A percentile compares a stretch with the other conserved stretches of the same genome.
Evolutionary conservation across 2,329 filamentous ascomycete genomes (phyloP).

Genomic region (Pseudocercospora musae): DNA sequence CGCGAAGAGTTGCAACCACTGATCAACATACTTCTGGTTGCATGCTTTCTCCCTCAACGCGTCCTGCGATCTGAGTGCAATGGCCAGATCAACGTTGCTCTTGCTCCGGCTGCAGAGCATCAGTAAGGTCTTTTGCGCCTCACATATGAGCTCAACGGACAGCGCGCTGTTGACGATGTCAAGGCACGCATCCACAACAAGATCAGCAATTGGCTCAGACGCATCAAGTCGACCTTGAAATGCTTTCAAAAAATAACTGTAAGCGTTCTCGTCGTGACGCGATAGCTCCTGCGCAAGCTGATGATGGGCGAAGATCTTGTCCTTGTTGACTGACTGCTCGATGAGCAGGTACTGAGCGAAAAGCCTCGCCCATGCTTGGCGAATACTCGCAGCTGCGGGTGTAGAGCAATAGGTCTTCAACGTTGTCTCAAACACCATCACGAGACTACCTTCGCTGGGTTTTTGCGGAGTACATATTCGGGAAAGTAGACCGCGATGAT

Average conservation of each 20-base stretch:
- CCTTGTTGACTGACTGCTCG: neutral
- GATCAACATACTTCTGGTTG: conserved; percentile 24
- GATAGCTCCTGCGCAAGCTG: conserved; percentile 10
- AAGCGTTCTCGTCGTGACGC: conserved; percentile 19
- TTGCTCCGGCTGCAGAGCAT: conserved; percentile 9
- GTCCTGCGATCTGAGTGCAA: neutral
- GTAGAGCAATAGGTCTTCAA: neutral
- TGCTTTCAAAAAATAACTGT: conserved; percentile 15
- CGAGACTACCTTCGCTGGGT: neutral
- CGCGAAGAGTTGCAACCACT: conserved; percentile 20
- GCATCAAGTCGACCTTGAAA: conserved; percentile 1
- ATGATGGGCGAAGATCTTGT: neutral
- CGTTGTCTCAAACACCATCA: neutral
- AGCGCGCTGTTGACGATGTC: conserved; percentile 6
- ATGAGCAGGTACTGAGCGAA: conserved; percentile 13
- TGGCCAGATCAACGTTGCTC: neutral
- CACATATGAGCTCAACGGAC: conserved; percentile 15
- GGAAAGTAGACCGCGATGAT: neutral
- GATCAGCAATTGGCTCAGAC: neutral
- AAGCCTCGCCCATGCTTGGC: conserved; percentile 21
- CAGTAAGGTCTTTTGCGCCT: conserved; percentile 8
- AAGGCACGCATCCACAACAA: conserved; percentile 7
- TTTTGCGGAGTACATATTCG: neutral
- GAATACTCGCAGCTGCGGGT: conserved; percentile 10
- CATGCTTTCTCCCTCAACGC: neutral